Conservation (phyloP, 2,329 filamentous ascomycete species). For the Talaromyces rugulosus region DNA sequence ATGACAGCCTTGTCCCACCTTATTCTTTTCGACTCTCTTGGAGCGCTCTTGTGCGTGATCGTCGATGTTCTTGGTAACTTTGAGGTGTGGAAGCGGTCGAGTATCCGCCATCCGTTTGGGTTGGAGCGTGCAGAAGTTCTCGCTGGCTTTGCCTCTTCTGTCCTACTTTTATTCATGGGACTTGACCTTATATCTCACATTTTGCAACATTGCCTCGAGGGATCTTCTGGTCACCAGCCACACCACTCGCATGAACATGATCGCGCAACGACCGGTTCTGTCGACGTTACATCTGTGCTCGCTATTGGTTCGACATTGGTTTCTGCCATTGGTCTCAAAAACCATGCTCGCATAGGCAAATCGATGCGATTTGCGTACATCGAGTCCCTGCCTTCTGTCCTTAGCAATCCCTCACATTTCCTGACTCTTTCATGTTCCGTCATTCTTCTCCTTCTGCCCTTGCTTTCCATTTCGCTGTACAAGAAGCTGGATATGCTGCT, state of each 20-base stretch:
- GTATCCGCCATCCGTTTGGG: conserved; percentile 87
- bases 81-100: conserved; percentile 92
- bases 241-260: conserved; percentile 67
- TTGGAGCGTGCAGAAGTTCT: conserved; percentile 90
- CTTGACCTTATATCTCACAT: conserved; percentile 93
- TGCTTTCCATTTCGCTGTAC: conserved; percentile 77
- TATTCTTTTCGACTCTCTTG: conserved; percentile 91
- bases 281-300: conserved; percentile 76
- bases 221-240: conserved; percentile 66
- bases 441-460: conserved; percentile 73
- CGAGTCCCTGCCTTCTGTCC: conserved; percentile 73
- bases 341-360: conserved; percentile 87
- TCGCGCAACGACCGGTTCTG: conserved; percentile 65
- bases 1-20: conserved; percentile 90
- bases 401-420: conserved; percentile 93
- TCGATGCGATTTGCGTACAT: conserved; percentile 85
- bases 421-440: conserved; percentile 83
- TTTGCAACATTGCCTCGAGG: conserved; percentile 85
- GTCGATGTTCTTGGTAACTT: conserved; percentile 96
- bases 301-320: conserved; percentile 79
- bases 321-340: conserved; percentile 80
- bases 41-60: conserved; percentile 82
- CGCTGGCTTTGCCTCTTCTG: conserved; percentile 91
- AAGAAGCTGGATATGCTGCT: conserved; percentile 78
- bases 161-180: conserved; percentile 95